Percentiles rank a stretch among this genome's conserved stretches.
These are phyloP conservation scores for Tetrapisispora taiwanensis DNA, from an alignment of 805 yeast genomes.

Conservation along the genomic window DNA sequence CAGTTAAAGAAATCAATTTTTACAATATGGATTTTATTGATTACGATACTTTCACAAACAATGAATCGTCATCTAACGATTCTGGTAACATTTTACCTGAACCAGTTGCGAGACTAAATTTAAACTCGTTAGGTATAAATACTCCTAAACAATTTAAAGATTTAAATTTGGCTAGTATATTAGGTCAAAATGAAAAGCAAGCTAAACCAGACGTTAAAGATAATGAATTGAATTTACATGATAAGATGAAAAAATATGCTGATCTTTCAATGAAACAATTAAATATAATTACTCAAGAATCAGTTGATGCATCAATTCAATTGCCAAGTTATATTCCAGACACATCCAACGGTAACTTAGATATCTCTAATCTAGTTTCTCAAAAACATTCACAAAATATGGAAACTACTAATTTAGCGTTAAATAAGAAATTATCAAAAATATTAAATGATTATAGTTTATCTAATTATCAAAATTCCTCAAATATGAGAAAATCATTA, in stretches of 20 bases:
- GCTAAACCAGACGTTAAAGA: not conserved
- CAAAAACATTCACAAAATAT: slow-evolving; percentile 3
- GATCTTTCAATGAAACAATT: slow-evolving; percentile 1
- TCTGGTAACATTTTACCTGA: slow-evolving; percentile 16
- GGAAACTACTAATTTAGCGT: slow-evolving; percentile 17
- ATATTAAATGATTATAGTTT: slow-evolving; percentile 26
- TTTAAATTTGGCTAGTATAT: not conserved
- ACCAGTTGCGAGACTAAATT: slow-evolving; percentile 21
- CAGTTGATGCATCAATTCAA: not conserved
- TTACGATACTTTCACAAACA: slow-evolving; percentile 36
- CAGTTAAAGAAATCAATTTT: not conserved
- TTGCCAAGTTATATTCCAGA: slow-evolving; percentile 4
- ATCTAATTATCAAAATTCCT: slow-evolving; percentile 23
- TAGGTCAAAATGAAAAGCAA: not conserved
- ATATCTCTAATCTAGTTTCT: slow-evolving; percentile 2
- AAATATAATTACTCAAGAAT: not conserved
- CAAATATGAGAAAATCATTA: slow-evolving; percentile 29
- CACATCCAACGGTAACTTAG: not conserved
- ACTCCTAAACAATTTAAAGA: not conserved
- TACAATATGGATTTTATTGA: slow-evolving; percentile 35
- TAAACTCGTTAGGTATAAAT: slow-evolving; percentile 1
- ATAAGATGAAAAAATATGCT: slow-evolving; percentile 4
- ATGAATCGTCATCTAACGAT: slow-evolving; percentile 13
- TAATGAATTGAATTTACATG: slow-evolving; percentile 1
- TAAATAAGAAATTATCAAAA: slow-evolving; percentile 29